These are phyloP conservation scores for Powellomyces hirtus DNA, from an alignment of 192 early-diverging fungal genomes.

Conservation along the genomic window DNA sequence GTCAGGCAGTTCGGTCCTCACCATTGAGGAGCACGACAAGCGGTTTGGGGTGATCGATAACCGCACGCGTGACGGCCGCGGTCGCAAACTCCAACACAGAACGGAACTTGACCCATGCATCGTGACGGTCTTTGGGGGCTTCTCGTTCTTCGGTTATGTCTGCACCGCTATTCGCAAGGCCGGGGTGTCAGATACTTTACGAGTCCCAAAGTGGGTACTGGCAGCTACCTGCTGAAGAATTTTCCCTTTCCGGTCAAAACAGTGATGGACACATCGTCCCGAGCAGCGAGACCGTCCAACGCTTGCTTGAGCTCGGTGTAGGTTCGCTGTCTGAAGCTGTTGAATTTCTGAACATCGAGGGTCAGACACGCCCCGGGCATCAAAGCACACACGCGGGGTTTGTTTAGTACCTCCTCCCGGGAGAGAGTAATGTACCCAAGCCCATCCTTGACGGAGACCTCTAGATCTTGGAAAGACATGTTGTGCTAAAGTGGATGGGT, in stretches of 20 bases:
- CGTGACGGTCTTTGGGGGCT: slow-evolving; percentile 2
- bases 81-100: slow-evolving; percentile 14
- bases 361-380: neutral
- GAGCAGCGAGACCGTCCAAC: neutral
- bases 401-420: slow-evolving; percentile 3
- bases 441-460: neutral
- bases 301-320: slow-evolving; percentile 21
- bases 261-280: slow-evolving; percentile 19
- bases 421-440: slow-evolving; percentile 7
- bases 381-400: too few relatives aligned
- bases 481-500: too few relatives aligned
- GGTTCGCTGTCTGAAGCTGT: slow-evolving; percentile 21
- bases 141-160: slow-evolving; percentile 27
- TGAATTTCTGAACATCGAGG: slow-evolving; percentile 14
- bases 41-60: slow-evolving; percentile 28
- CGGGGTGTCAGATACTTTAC: neutral
- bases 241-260: slow-evolving; percentile 38
- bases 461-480: neutral
- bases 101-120: slow-evolving; percentile 22
- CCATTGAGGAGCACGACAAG: slow-evolving; percentile 27
- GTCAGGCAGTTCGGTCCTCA: neutral
- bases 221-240: slow-evolving; percentile 27
- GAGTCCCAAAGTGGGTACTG: neutral
- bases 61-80: slow-evolving; percentile 17
- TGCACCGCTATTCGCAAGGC: slow-evolving; percentile 14